Percentiles rank a stretch among this genome's conserved stretches.
phyloP scores from a whole-genome alignment of 768 basidiomycete genomes.

The Rhizopogon vulgaris region DNA sequence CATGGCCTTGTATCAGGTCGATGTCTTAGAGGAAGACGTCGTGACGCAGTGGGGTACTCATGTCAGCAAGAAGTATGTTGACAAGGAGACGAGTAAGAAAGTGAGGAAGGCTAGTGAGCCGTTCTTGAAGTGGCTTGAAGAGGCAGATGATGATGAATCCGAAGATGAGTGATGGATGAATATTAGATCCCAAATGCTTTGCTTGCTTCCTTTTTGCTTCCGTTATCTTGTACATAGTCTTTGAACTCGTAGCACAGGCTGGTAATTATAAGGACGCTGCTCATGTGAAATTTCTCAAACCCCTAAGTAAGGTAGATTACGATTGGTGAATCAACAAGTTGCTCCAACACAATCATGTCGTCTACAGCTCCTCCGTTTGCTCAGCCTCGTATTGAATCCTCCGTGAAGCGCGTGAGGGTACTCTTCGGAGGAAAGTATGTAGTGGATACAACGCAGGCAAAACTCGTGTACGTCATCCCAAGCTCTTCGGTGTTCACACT shows the following conservation, averaged over 20 bases:
- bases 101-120: conserved; percentile 94
- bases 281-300: not conserved
- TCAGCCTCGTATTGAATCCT: conserved; percentile 42
- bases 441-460: conserved; percentile 51
- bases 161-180: conserved; percentile 28
- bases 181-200: not conserved
- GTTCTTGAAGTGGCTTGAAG: conserved; percentile 93
- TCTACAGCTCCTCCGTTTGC: conserved; percentile 28
- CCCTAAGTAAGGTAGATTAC: not conserved
- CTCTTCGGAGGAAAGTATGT: conserved; percentile 45
- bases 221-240: not conserved
- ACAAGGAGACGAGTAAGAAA: conserved; percentile 92
- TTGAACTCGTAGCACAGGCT: not conserved
- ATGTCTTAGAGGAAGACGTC: conserved; percentile 89
- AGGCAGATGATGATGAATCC: conserved; percentile 73
- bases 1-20: conserved; percentile 90
- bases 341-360: conserved; percentile 7
- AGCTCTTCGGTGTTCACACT: not conserved
- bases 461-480: conserved; percentile 45
- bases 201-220: not conserved
- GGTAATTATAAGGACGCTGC: too few species aligned
- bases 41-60: conserved; percentile 92
- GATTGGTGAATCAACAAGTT: not conserved
- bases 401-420: conserved; percentile 46
- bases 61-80: conserved; percentile 93